Evolutionary conservation across 2,329 filamentous ascomycete species (phyloP).

Genomic region (Aspergillus cejpii): DNA sequence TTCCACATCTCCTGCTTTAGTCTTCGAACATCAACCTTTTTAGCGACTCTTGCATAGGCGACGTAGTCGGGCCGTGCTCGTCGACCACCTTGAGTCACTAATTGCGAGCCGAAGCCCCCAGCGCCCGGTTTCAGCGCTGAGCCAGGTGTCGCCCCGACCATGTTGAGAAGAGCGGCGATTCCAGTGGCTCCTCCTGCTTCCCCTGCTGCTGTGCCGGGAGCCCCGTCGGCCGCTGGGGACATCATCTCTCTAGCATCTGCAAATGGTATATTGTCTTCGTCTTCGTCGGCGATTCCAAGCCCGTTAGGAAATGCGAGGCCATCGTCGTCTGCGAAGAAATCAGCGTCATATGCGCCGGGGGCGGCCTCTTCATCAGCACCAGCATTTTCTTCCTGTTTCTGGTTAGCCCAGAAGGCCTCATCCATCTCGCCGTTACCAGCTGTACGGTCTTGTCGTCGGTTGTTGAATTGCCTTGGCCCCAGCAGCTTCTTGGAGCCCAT

Average conservation of each 20-base stretch:
- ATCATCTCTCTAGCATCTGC: slow-evolving; percentile 46
- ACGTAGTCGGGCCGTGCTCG: slow-evolving; percentile 58
- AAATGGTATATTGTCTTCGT: slow-evolving; percentile 44
- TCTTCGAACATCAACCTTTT: slow-evolving; percentile 59
- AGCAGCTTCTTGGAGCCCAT: slow-evolving; percentile 61
- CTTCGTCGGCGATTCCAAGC: slow-evolving; percentile 42
- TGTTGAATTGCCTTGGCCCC: slow-evolving; percentile 38
- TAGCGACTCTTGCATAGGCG: slow-evolving; percentile 58
- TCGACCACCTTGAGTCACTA: slow-evolving; percentile 54
- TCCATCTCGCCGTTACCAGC: slow-evolving; percentile 73
- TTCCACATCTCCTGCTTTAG: slow-evolving; percentile 61
- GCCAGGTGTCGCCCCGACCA: slow-evolving; percentile 35
- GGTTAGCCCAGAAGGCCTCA: slow-evolving; percentile 86
- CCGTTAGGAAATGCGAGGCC: slow-evolving; percentile 44
- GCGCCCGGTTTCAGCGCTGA: slow-evolving; percentile 37
- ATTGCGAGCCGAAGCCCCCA: slow-evolving; percentile 55
- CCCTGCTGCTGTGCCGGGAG: slow-evolving; percentile 27
- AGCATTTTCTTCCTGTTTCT: slow-evolving; percentile 49
- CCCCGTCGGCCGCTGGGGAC: slow-evolving; percentile 36
- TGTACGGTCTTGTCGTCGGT: slow-evolving; percentile 44
- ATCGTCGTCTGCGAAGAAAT: slow-evolving; percentile 83
- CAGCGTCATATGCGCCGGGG: slow-evolving; percentile 82
- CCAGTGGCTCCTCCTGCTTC: slow-evolving; percentile 33
- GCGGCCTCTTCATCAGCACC: slow-evolving; percentile 50
- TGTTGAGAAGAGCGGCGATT: slow-evolving; percentile 36